Evolutionary conservation across 2,329 filamentous ascomycete genomes (phyloP), one percentile per base, ranked within the genome.

Genomic region (Fusarium phyllophilum): DNA sequence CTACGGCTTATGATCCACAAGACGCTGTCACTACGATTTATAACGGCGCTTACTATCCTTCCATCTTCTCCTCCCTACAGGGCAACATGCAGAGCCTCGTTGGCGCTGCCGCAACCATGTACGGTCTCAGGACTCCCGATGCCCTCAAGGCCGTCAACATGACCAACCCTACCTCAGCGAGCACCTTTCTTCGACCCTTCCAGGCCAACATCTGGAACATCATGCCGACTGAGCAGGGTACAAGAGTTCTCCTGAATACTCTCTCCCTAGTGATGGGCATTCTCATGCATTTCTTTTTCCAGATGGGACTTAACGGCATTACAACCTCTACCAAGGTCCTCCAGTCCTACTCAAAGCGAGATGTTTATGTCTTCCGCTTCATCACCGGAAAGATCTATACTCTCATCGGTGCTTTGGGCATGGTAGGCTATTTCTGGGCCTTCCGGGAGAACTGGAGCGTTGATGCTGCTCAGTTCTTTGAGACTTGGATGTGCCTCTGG

Each of bases 391-490:
- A 59, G 42, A 24, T 51, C 12, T 59, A 51, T n/a, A 51, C 56
- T 1, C 34, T 59, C 9, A 38, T 59, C 24, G 42, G 31, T 4
- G 42, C 82, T 1, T 73, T 86, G 12, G 80, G 78, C 57, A 80
- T 81, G 52, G 69, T 82, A 0, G 84, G 83, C 1, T 81, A 80
- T 44, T 80, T 84, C 59, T 86, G 84, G 85, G 84, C 82, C 1
- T 86, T 85, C 68, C 75, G 80, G 4, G 82, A 82, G 45, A 74
- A 68, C 20, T 86, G 85, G 85, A 54, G 74, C 9, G 82, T 85
- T 6, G 78, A 78, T 36, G 79, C 76, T 14, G 36, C 49, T 8
- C 62, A 77, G 65, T 79, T 80, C 38, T 73, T 66, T 15, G 67
- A 66, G 48, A 79, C 70, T 10, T 78, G 80, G 75, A 78, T 80